Evolutionary conservation across 129 eudicot species (phyloP).

Genomic region (Flaveria ramosissima): DNA sequence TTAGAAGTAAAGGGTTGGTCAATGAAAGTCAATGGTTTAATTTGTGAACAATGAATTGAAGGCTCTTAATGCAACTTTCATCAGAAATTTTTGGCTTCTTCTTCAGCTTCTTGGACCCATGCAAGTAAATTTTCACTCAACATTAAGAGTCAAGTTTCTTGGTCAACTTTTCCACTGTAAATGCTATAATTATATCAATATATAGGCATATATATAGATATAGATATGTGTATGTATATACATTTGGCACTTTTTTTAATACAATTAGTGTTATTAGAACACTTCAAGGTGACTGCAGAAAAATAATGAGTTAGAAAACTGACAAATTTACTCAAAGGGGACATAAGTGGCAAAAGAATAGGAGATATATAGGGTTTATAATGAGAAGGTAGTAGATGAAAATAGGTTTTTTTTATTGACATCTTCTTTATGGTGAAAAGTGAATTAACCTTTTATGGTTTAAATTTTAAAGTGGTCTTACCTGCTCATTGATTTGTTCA

Average conservation of each 20-base stretch:
- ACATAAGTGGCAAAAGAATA: background rate
- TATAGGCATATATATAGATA: background rate
- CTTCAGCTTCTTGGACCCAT: conserved; percentile 25
- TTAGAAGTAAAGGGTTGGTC: conserved; percentile 11
- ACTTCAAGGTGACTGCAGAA: background rate
- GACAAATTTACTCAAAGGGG: conserved; percentile 16
- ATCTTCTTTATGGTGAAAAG: conserved; percentile 23
- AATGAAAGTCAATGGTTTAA: conserved; percentile 36
- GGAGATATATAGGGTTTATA: conserved; percentile 7
- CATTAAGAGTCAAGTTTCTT: conserved; percentile 3
- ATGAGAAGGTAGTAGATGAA: conserved; percentile 20
- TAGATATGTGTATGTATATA: background rate
- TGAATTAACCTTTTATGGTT: background rate
- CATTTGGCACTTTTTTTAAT: background rate
- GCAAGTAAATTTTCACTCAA: conserved; percentile 30
- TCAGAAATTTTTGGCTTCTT: conserved; percentile 26
- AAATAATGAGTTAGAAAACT: background rate
- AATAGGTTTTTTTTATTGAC: conserved; percentile 22
- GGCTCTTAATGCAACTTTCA: conserved; percentile 20
- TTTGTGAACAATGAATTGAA: conserved; percentile 32
- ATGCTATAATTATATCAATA: background rate
- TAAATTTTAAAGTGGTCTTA: no score
- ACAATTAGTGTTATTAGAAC: no score
- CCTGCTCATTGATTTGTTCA: background rate
- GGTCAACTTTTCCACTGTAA: conserved; percentile 18